Evolutionary conservation across 1,139 yeast genomes (phyloP).

Genomic region (Debaryomyces singareniensis): DNA sequence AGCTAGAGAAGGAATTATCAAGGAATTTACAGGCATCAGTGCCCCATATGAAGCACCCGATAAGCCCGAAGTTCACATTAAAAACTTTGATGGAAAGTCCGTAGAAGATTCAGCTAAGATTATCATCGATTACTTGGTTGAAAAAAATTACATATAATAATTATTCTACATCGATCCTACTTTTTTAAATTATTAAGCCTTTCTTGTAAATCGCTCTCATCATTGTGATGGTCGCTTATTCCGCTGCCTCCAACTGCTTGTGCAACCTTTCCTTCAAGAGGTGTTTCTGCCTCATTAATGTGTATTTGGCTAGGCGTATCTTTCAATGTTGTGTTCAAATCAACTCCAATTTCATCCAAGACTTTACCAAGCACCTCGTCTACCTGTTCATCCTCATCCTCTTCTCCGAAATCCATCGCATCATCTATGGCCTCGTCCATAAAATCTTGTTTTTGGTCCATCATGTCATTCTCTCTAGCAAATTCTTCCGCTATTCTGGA

Average conservation of each 20-base stretch:
- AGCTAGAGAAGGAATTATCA: slow-evolving; percentile 91
- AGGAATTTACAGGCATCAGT: slow-evolving; percentile 91
- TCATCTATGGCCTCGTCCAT: slow-evolving; percentile 98
- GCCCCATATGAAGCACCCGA: slow-evolving; percentile 96
- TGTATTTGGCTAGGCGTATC: slow-evolving; percentile 58
- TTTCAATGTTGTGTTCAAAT: slow-evolving; percentile 61
- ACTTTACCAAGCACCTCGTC: slow-evolving; percentile 91
- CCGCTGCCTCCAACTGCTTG: slow-evolving; percentile 35
- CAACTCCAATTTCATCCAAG: slow-evolving; percentile 93
- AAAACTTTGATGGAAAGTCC: slow-evolving; percentile 57
- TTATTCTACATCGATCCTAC: slow-evolving; percentile 7
- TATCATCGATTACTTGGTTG: slow-evolving; percentile 62
- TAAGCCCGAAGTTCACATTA: slow-evolving; percentile 73
- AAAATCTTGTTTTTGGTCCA: slow-evolving; percentile 98
- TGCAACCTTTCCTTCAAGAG: slow-evolving; percentile 34
- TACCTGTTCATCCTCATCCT: slow-evolving; percentile 75
- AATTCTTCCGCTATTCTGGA: slow-evolving; percentile 92
- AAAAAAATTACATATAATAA: slow-evolving; percentile 40
- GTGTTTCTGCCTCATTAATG: slow-evolving; percentile 20
- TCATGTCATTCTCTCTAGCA: slow-evolving; percentile 87
- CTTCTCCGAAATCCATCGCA: slow-evolving; percentile 79
- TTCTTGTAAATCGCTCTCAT: slow-evolving; percentile 85
- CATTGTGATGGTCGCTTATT: slow-evolving; percentile 29
- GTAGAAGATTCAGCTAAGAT: slow-evolving; percentile 77
- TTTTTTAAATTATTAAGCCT: slow-evolving; percentile 78